Evolutionary conservation across 345 rosid species (phyloP), one percentile per base, ranked within the genome.

Genomic region (Heritiera littoralis): DNA sequence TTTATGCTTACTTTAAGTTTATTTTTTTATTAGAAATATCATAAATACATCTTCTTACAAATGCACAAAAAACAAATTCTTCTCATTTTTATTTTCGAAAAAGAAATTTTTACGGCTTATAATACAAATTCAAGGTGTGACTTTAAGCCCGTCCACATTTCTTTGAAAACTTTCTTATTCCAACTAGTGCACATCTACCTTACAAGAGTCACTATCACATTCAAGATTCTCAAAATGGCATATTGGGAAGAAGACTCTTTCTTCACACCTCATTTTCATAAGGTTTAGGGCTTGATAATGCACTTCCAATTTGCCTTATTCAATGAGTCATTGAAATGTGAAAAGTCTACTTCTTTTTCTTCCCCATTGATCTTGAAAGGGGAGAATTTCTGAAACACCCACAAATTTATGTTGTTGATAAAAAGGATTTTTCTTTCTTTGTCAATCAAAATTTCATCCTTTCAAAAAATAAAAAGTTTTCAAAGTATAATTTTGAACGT

Each of bases 221-320:
- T 75, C 58, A 74, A 74, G 66, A 74, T 41, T 66, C 67, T 74
- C 73, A 18, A 38, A 4, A 8, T 52, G 17, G 64, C 65, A 72
- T 72, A 52, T n/a, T 23, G 41, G 48, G 49, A 79, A 59, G 80
- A 52, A 71, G 30, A 52, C 48, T 56, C 45, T 56, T 48, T 56
- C 76, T 32, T 17, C 76, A 38, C 65, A 43, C 20, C 52, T 58
- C 77, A 12, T 74, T 74, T 41, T 74, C 77, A 56, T 56, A 3
- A 43, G 60, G 49, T 58, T 74, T 43, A 56, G 58, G 38, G 54
- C 76, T 18, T 69, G 10, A 23, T 23, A 23, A 23, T 40, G 23
- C 35, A 13, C 56, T 48, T 72, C 38, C 49, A 54, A 73, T 54
- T 72, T 73, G 64, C 76, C n/a, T 58, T 58, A n/a, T n/a, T 46